A percentile compares a stretch with the other conserved stretches of the same genome.
These are phyloP conservation scores for Chaetomiaceae sp. DNA, from an alignment of 2,329 filamentous ascomycete genomes.

Conservation along the genomic window DNA sequence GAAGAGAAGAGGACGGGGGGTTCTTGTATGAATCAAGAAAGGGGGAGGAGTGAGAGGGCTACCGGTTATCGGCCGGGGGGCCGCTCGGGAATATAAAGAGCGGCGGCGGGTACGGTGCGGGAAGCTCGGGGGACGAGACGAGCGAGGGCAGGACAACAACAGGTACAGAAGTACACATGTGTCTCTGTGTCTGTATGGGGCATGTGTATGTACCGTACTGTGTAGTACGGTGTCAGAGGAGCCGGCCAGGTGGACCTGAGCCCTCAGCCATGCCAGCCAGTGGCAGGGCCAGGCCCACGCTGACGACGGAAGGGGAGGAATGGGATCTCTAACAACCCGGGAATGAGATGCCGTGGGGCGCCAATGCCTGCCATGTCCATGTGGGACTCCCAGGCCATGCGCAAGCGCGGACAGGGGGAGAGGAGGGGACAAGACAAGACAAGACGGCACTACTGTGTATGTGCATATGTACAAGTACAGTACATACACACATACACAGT, in stretches of 20 bases:
- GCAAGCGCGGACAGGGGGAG: neutral
- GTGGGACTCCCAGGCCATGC: slow-evolving; percentile 11
- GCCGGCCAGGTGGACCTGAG: slow-evolving; percentile 4
- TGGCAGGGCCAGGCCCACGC: slow-evolving; percentile 9
- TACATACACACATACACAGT: too few relatives aligned
- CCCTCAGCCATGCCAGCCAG: slow-evolving; percentile 5
- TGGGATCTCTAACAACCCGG: too few relatives aligned
- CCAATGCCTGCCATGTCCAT: slow-evolving; percentile 14
- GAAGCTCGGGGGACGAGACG: slow-evolving; percentile 4
- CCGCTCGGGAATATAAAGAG: slow-evolving; percentile 22
- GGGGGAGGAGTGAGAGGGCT: slow-evolving; percentile 5
- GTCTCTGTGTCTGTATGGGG: too few relatives aligned
- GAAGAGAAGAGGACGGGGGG: neutral
- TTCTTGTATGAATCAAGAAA: neutral
- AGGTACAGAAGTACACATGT: too few relatives aligned
- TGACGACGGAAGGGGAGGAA: slow-evolving; percentile 5
- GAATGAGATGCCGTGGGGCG: neutral
- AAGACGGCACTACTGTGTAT: neutral
- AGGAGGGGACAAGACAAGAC: neutral
- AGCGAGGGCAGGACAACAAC: too few relatives aligned
- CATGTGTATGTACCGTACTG: too few relatives aligned
- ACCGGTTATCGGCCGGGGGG: slow-evolving; percentile 21
- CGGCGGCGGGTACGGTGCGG: slow-evolving; percentile 4
- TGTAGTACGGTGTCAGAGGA: too few relatives aligned
- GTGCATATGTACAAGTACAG: too few relatives aligned